Evolutionary conservation across 1,139 yeast genomes (phyloP).

Genomic region (Nakaseomyces delphensis): DNA sequence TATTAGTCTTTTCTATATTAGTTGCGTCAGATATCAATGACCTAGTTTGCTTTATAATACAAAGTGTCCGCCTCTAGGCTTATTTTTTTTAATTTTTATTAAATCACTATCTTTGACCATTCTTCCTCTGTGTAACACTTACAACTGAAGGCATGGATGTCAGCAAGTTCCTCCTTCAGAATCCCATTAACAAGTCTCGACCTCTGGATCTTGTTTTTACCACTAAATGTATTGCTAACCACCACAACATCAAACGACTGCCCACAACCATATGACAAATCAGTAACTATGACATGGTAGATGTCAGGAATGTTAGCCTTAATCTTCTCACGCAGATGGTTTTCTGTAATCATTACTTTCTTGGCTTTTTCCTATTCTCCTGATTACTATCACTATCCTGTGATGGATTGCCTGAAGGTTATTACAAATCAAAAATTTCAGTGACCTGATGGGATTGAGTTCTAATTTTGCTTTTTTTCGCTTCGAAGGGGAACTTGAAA

Average conservation of each 20-base stretch:
- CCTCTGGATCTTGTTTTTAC: slow-evolving; percentile 78
- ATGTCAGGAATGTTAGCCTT: slow-evolving; percentile 21
- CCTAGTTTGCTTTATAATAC: too few species aligned
- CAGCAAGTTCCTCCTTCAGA: slow-evolving; percentile 70
- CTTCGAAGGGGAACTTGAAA: neutral
- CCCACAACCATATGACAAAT: slow-evolving; percentile 72
- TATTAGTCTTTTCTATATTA: too few species aligned
- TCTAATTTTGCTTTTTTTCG: neutral
- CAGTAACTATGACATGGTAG: slow-evolving; percentile 30
- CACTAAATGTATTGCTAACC: slow-evolving; percentile 66
- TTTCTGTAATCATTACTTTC: slow-evolving; percentile 14
- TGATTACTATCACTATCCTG: too few species aligned
- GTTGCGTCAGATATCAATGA: too few species aligned
- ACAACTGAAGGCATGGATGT: slow-evolving; percentile 92
- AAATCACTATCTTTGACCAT: slow-evolving; percentile 41
- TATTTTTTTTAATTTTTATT: neutral
- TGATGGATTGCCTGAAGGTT: too few species aligned
- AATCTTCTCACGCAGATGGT: slow-evolving; percentile 21
- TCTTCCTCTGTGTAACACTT: slow-evolving; percentile 70
- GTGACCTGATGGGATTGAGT: too few species aligned
- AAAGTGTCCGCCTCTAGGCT: too few species aligned
- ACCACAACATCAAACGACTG: slow-evolving; percentile 80
- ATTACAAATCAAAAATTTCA: slow-evolving; percentile 1
- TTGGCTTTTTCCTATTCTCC: too few species aligned
- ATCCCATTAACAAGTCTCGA: slow-evolving; percentile 78